Evolutionary conservation across 1,284 basidiomycete genomes (phyloP).

Genomic region (Fomitopsis palustris): DNA sequence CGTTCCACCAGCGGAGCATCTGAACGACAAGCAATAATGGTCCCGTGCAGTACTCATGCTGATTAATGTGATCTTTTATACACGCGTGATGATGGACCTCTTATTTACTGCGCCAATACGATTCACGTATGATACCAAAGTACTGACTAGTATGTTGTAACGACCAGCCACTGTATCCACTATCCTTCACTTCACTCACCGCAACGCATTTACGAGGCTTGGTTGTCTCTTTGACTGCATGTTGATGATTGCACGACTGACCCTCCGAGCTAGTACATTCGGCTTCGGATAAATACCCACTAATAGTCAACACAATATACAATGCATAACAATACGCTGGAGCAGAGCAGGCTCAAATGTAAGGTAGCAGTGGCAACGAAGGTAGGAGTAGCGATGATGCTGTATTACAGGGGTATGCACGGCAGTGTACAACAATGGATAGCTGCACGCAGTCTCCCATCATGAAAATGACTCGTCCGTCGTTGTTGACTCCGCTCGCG

Average conservation of each 20-base stretch:
- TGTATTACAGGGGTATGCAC: not conserved
- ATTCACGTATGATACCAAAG: not conserved
- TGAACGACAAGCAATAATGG: not conserved
- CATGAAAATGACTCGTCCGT: not conserved
- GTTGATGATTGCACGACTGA: not conserved
- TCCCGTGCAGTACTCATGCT: not conserved
- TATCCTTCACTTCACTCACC: not conserved
- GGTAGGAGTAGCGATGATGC: not conserved
- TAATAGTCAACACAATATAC: not conserved
- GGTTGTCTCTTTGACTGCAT: not conserved
- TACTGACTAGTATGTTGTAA: not conserved
- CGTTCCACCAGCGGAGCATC: slow-evolving; percentile 23
- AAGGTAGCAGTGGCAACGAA: not conserved
- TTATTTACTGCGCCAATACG: not conserved
- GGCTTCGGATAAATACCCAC: not conserved
- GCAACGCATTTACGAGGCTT: not conserved
- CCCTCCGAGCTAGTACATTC: not conserved
- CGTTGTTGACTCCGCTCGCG: not conserved
- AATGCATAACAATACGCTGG: not conserved
- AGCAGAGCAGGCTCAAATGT: not conserved
- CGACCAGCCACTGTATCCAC: not conserved
- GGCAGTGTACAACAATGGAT: not conserved
- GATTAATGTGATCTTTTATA: not conserved
- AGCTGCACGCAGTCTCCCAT: too few species aligned
- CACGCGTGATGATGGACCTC: not conserved